Percentiles rank a stretch among this genome's conserved stretches.
Conservation (phyloP, 441 rosid genomes). For the Lagerstroemia fauriei region DNA sequence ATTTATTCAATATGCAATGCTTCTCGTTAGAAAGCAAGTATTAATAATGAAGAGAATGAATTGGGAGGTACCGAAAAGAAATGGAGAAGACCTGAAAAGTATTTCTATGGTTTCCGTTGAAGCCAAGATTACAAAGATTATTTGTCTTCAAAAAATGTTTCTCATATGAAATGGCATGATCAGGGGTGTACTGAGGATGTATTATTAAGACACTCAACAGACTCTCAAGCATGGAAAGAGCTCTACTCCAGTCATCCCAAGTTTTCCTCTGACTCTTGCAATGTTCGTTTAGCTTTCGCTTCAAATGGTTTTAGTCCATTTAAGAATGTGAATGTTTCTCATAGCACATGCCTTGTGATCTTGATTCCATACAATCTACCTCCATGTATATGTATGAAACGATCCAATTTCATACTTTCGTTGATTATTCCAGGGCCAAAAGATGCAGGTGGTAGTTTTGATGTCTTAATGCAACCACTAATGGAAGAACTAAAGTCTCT, state of each 20-base stretch:
- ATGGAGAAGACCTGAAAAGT: no score
- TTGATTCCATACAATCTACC: not conserved
- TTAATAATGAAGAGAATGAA: no score
- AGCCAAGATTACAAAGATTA: not conserved
- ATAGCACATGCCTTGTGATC: not conserved
- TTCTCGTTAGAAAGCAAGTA: no score
- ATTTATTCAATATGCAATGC: no score
- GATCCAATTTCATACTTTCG: not conserved
- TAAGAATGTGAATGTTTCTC: not conserved
- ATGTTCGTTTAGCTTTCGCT: not conserved
- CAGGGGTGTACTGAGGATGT: not conserved
- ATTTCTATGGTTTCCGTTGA: not conserved
- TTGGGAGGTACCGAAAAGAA: no score
- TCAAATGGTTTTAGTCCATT: not conserved
- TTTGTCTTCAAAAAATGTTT: not conserved
- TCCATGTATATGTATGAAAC: conserved; percentile 2
- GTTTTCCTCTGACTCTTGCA: not conserved
- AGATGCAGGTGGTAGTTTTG: not conserved
- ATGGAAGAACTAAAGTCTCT: not conserved
- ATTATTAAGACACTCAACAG: not conserved
- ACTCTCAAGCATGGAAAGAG: not conserved
- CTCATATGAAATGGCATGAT: not conserved
- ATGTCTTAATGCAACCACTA: not conserved
- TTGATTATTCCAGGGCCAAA: not conserved
- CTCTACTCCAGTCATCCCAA: not conserved